Percentiles rank a stretch among this genome's conserved stretches.
phyloP scores from a whole-genome alignment of 306 rosid genomes.

The Myrica gale region DNA sequence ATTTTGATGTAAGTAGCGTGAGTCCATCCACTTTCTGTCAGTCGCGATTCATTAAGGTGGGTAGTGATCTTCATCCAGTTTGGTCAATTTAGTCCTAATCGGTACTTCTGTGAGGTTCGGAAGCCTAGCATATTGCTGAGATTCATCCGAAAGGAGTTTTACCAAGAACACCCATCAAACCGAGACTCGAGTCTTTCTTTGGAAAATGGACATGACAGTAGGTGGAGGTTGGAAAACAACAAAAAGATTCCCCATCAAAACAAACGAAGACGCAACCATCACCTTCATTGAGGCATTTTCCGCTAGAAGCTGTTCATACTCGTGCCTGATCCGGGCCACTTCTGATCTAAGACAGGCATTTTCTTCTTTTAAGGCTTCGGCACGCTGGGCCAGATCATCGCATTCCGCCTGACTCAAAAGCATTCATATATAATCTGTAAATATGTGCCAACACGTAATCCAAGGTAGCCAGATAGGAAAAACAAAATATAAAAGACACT shows the following conservation, averaged over 20 bases:
- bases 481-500: slow-evolving; percentile 10
- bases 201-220: not conserved
- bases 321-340: slow-evolving; percentile 74
- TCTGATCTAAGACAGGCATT: slow-evolving; percentile 77
- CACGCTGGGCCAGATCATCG: slow-evolving; percentile 89
- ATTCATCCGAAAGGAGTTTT: too few relatives aligned
- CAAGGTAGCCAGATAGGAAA: slow-evolving; percentile 22
- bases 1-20: not conserved
- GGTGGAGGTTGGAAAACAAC: slow-evolving; percentile 5
- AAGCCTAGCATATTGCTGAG: too few relatives aligned
- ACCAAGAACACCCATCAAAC: not conserved
- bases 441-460: slow-evolving; percentile 17
- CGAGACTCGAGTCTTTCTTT: not conserved
- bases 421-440: slow-evolving; percentile 7
- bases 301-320: slow-evolving; percentile 79
- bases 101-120: too few relatives aligned
- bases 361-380: slow-evolving; percentile 83
- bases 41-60: too few relatives aligned
- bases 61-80: too few relatives aligned
- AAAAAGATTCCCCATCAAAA: slow-evolving; percentile 14
- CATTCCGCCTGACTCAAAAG: slow-evolving; percentile 77
- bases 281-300: slow-evolving; percentile 94
- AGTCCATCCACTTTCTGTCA: not conserved
- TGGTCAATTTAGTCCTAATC: too few relatives aligned
- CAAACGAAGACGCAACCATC: slow-evolving; percentile 30